These are phyloP conservation scores for Cyberlindnera galapagoensis DNA, from an alignment of 805 yeast species.

Conservation along the genomic window DNA sequence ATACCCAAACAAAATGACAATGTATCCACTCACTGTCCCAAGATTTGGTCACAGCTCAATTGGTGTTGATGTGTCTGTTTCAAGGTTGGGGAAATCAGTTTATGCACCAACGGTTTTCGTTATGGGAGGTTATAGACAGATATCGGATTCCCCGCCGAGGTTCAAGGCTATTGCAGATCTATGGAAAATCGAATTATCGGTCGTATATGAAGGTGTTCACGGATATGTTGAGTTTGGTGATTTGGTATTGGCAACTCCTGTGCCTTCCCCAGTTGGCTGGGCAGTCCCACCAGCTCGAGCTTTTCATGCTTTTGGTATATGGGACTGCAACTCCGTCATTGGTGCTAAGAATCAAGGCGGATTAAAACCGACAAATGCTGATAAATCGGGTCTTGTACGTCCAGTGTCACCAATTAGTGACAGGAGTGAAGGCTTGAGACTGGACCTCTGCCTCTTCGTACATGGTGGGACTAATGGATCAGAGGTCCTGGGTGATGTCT, in stretches of 20 bases:
- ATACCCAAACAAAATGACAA: constrained; percentile 25
- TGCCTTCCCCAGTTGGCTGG: constrained; percentile 13
- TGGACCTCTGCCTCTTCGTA: constrained; percentile 20
- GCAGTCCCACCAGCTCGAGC: constrained; percentile 29
- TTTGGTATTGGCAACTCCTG: constrained; percentile 28
- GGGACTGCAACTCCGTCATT: constrained; percentile 11
- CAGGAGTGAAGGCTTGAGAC: background rate
- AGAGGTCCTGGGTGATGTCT: constrained; percentile 39
- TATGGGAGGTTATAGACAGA: constrained; percentile 43
- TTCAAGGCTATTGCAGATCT: constrained; percentile 33
- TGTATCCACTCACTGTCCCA: constrained; percentile 28
- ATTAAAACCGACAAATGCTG: constrained; percentile 2
- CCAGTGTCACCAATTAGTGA: constrained; percentile 2
- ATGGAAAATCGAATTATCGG: constrained; percentile 35
- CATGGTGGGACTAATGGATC: constrained; percentile 33
- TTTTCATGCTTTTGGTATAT: constrained; percentile 27
- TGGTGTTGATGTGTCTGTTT: constrained; percentile 15
- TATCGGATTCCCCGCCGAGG: constrained; percentile 17
- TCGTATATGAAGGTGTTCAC: constrained; percentile 29
- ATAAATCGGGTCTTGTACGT: constrained; percentile 1
- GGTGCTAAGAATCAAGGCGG: background rate
- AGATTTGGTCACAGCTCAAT: constrained; percentile 35
- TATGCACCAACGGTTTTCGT: constrained; percentile 32
- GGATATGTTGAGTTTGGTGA: constrained; percentile 32
- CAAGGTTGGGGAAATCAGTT: background rate